Conservation (phyloP, 805 yeast species). For the Metschnikowia amazonensis region DNA sequence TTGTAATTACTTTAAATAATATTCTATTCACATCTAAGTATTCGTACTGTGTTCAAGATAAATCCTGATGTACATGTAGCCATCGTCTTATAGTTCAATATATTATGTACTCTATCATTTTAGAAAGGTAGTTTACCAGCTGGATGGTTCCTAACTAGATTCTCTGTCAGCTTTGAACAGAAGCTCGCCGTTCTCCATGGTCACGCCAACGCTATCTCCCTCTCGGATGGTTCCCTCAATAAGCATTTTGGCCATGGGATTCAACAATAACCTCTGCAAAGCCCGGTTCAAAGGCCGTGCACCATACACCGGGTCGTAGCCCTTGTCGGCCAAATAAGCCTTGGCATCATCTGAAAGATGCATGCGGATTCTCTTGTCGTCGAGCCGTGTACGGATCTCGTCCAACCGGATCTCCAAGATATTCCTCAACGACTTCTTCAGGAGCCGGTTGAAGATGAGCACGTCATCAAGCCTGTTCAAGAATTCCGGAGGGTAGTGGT, state of each 20-base stretch:
- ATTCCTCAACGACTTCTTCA: slow-evolving; percentile 66
- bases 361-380: slow-evolving; percentile 69
- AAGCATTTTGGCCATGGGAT: slow-evolving; percentile 79
- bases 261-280: slow-evolving; percentile 76
- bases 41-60: too few species aligned
- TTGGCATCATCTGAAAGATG: slow-evolving; percentile 61
- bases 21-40: too few species aligned
- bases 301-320: slow-evolving; percentile 90
- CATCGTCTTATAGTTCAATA: too few species aligned
- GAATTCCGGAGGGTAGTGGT: slow-evolving; percentile 88
- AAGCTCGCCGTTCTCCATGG: slow-evolving; percentile 24
- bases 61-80: too few species aligned
- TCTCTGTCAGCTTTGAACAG: too few species aligned
- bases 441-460: slow-evolving; percentile 86
- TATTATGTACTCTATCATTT: too few species aligned
- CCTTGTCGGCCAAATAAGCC: slow-evolving; percentile 74
- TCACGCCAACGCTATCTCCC: slow-evolving; percentile 30
- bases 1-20: too few species aligned
- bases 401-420: slow-evolving; percentile 82
- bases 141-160: too few species aligned
- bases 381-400: slow-evolving; percentile 76
- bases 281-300: slow-evolving; percentile 94
- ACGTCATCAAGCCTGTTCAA: slow-evolving; percentile 91
- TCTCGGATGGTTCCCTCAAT: slow-evolving; percentile 69
- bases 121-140: too few species aligned